Base-by-base conservation (phyloP, 1,284 basidiomycete species). In the Ustilago tritici region DNA sequence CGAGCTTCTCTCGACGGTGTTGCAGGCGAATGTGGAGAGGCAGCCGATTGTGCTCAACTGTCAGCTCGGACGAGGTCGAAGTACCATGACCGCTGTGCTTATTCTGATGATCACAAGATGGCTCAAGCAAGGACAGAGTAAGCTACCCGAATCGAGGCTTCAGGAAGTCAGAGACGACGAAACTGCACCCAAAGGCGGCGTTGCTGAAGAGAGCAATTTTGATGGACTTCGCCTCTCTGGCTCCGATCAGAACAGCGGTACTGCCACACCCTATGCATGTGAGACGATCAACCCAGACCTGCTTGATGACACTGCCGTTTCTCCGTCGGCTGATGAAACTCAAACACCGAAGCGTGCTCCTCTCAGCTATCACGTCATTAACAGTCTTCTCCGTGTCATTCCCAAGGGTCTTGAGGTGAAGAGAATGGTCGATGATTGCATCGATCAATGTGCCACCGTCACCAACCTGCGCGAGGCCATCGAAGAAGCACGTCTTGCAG, bases 41-140 rank as follows among this genome's bases (percentile, higher is more conserved):
- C 65, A 65, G 58, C 94, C 95, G 0, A 93, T 99, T 71, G 92
- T 99, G 31, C 90, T 99, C 60, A 99, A 99, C 85, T 97, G 95
- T 83, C 97, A 99, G 87, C 90, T 99, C 4, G 96, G 96, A 4
- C 89, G 95, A 38, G 96, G 96, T n/a, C 89, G 97, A 79, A 95
- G 93, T 72, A 97, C 95, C 0, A 88, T 95, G 73, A 92, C 95
- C 17, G 93, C 95, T 7, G 93, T 95, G 56, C 91, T 98, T 63
- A 89, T 98, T 52, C 88, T 95, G 32, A 89, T 99, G 49, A 93
- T 98, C 58, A 90, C 93, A 81, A 90, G 92, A 81, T 98, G 96
- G 96, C 87, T 98, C 34, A 41, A 72, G 61, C 68, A 72, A 43
- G 62, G 69, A 17, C 72, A 70, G 19, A 61, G 62, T 36, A 56